These are phyloP conservation scores for Phytophthora palmivora DNA, from an alignment of 352 stramenopile species.

Conservation along the genomic window DNA sequence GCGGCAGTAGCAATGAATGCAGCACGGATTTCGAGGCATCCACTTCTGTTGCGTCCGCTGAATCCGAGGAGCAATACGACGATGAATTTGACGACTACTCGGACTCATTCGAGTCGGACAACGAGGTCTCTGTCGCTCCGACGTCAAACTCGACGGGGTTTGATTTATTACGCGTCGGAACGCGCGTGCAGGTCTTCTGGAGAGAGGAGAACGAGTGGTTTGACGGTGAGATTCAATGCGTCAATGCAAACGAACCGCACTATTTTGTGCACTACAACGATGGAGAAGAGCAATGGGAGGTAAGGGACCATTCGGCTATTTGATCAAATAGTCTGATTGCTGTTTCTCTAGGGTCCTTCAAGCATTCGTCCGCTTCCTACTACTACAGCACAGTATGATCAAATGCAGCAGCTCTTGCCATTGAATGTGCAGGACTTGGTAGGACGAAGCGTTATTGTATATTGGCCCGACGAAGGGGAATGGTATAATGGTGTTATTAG, in stretches of 20 bases:
- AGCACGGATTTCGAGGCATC: conserved; percentile 32
- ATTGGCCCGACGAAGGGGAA: conserved; percentile 44
- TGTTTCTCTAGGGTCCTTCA: conserved; percentile 12
- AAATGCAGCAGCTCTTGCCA: conserved; percentile 45
- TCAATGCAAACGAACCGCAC: conserved; percentile 8
- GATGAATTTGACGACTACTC: conserved; percentile 64
- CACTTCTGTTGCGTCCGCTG: background rate
- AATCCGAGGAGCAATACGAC: conserved; percentile 35
- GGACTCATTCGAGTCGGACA: conserved; percentile 54
- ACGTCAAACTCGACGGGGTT: background rate
- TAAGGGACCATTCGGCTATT: conserved; percentile 6
- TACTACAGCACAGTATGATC: conserved; percentile 22
- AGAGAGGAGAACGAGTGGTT: conserved; percentile 57
- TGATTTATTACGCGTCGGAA: conserved; percentile 14
- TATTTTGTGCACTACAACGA: conserved; percentile 59
- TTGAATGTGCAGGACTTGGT: conserved; percentile 16
- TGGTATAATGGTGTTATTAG: conserved; percentile 55
- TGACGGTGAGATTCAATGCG: conserved; percentile 29
- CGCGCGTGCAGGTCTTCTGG: conserved; percentile 59
- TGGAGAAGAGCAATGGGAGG: conserved; percentile 58
- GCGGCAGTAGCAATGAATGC: conserved; percentile 16
- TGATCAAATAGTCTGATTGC: background rate
- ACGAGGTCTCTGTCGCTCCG: conserved; percentile 1
- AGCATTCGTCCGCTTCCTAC: conserved; percentile 19
- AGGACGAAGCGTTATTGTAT: conserved; percentile 38